Base-by-base conservation (phyloP, 164 flowering plant species). In the Macadamia tetraphylla region DNA sequence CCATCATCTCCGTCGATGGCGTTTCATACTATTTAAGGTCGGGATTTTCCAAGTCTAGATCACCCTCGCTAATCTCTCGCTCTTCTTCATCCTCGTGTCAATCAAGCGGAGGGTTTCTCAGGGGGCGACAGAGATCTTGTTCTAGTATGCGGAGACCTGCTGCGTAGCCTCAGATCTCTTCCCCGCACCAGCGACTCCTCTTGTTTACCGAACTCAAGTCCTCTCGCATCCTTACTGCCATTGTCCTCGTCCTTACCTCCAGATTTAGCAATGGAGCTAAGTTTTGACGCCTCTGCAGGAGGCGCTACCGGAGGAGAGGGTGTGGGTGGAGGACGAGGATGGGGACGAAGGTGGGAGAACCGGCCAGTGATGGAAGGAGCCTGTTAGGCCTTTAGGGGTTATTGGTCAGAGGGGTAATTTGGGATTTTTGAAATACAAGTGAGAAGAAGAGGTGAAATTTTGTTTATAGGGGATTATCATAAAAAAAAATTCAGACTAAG, bases 121-220 rank as follows among this genome's bases (percentile, higher is more conserved):
- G 40, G 40, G 90, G 23, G 91, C 58, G 91, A 86, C 64, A 86
- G 63, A 29, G 94, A 89, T 85, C 90, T 83, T 44, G 87, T 64
- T 56, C 84, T 73, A 30, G 89, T 67, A 60, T 81, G 87, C 9
- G 81, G n/a, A 52, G 86, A 85, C 71, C 83, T 73, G 65, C 64
- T 79, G 2, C 85, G 71, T 5, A 70, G 57, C 59, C 77, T 77
- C 56, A 81, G 76, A 79, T 84, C 87, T 73, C 91, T 80, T 42
- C 91, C 91, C 74, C 88, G 73, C 67, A 60, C 30, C 55, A 55
- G 13, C 23, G 51, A 8, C 58, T 18, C 70, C 52, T 65, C 78
- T 1, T 63, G 49, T 3, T 65, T 49, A 55, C 63, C 70, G 3
- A 59, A 69, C 42, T 65, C 74, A 9, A 13, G 67, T 12, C 61